These are phyloP conservation scores for Fusarium buharicum DNA, from an alignment of 2,329 filamentous ascomycete species.

Conservation along the genomic window DNA sequence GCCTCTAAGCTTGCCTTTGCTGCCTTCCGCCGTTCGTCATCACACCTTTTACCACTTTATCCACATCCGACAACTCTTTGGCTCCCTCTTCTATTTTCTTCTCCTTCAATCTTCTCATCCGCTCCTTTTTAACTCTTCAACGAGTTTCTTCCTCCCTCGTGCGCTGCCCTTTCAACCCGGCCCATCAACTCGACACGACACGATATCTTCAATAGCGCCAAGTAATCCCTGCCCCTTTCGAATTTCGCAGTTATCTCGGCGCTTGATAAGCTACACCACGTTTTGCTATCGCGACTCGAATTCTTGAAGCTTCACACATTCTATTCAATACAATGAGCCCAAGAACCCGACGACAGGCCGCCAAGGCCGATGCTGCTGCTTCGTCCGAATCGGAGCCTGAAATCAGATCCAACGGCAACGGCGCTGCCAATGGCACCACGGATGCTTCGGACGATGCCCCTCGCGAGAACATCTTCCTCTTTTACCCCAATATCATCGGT, in stretches of 20 bases:
- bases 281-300: slow-evolving; percentile 27
- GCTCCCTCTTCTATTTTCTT: slow-evolving; percentile 28
- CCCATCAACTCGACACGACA: not conserved
- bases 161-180: slow-evolving; percentile 1
- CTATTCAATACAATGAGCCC: slow-evolving; percentile 50
- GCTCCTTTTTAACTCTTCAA: slow-evolving; percentile 38
- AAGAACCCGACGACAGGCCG: slow-evolving; percentile 54
- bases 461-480: slow-evolving; percentile 81
- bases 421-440: slow-evolving; percentile 51
- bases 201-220: slow-evolving; percentile 37
- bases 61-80: slow-evolving; percentile 7
- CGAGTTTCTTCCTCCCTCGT: slow-evolving; percentile 1
- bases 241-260: slow-evolving; percentile 39
- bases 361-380: slow-evolving; percentile 48
- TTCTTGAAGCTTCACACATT: slow-evolving; percentile 20
- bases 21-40: slow-evolving; percentile 34
- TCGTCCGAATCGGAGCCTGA: slow-evolving; percentile 47
- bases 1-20: slow-evolving; percentile 21
- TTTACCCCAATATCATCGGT: slow-evolving; percentile 86
- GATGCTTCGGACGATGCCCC: slow-evolving; percentile 52
- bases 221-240: slow-evolving; percentile 42
- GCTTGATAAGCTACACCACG: slow-evolving; percentile 40
- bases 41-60: slow-evolving; percentile 28
- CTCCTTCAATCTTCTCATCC: slow-evolving; percentile 41
- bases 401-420: slow-evolving; percentile 55